A percentile compares a stretch with the other conserved stretches of the same genome.
Evolutionary conservation across 495 filamentous ascomycete species (phyloP).

Genomic region (Podospora pseudopauciseta): DNA sequence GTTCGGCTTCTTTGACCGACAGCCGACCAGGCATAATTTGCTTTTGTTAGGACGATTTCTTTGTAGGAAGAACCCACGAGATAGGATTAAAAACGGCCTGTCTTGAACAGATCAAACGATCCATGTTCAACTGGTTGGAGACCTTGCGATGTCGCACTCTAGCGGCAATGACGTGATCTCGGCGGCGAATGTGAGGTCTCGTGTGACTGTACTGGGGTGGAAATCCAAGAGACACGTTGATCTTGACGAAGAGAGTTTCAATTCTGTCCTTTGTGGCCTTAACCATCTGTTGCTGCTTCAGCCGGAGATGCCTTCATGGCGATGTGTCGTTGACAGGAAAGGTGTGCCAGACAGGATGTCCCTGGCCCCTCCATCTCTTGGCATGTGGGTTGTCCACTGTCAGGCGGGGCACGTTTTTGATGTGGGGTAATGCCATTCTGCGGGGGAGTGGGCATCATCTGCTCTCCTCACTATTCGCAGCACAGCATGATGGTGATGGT

Average conservation of each 20-base stretch:
- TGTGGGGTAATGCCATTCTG: background rate
- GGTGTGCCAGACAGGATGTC: background rate
- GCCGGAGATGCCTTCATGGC: background rate
- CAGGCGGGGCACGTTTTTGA: background rate
- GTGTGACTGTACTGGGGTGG: background rate
- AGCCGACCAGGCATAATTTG: background rate
- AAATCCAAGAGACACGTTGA: background rate
- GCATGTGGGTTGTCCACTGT: background rate
- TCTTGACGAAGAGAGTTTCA: background rate
- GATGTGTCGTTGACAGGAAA: background rate
- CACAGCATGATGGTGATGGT: background rate
- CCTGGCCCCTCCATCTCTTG: background rate
- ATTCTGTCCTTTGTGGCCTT: background rate
- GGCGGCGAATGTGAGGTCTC: background rate
- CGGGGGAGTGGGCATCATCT: background rate
- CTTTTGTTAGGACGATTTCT: background rate
- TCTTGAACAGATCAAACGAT: background rate
- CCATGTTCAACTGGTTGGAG: background rate
- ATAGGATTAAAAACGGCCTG: background rate
- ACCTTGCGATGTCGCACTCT: constrained; percentile 4
- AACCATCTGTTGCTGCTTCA: background rate
- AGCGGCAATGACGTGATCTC: constrained; percentile 2
- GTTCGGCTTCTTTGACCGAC: background rate
- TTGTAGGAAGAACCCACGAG: background rate
- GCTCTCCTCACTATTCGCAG: background rate